Base-by-base conservation (phyloP, 1,284 basidiomycete species). In the Thecaphora thlaspeos region DNA sequence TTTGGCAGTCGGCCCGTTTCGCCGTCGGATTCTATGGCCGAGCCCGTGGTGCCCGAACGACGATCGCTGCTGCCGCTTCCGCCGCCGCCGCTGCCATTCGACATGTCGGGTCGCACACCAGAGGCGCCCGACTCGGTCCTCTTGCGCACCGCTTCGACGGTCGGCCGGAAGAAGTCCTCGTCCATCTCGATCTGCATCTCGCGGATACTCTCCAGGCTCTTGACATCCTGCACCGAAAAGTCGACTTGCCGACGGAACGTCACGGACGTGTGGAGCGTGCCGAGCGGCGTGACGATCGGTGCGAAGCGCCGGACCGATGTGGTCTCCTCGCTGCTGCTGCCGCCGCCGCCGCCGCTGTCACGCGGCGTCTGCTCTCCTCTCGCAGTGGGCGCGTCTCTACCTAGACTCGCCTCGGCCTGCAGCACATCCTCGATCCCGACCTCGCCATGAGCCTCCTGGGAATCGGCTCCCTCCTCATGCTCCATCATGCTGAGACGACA, bases 101-200 rank as follows among this genome's bases (percentile, higher is more conserved):
- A 28, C 7, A 28, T 5, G 26, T 11, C 11, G 26, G 26, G 26
- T 11, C 26, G 26, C 26, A 28, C 26, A 11, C 26, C 26, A 5
- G 26, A 17, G 37, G 19, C 37, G 37, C 37, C 37, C 17, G 37
- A 24, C n/a, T 22, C 14, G 22, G 22, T 28, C 23, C 18, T 15
- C 30, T 12, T 36, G 12, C 22, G 10, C 42, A 37, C 37, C 24
- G 18, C 41, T 22, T 23, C 26, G 19, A 43, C 32, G 5, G 44
- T 39, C 10, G 61, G 53, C 28, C 43, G 36, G 43, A 72, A 72
- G 46, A 63, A 72, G 43, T 71, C 68, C 37, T 72, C 70, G 36
- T 72, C 70, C 26, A 72, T 38, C 11, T 68, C 65, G 17, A 71
- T 37, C 22, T 51, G 44, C 46, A 65, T 51, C 14, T 55, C 50